phyloP scores from a whole-genome alignment of 2,329 filamentous ascomycete species.

The Colletotrichum paranaense region DNA sequence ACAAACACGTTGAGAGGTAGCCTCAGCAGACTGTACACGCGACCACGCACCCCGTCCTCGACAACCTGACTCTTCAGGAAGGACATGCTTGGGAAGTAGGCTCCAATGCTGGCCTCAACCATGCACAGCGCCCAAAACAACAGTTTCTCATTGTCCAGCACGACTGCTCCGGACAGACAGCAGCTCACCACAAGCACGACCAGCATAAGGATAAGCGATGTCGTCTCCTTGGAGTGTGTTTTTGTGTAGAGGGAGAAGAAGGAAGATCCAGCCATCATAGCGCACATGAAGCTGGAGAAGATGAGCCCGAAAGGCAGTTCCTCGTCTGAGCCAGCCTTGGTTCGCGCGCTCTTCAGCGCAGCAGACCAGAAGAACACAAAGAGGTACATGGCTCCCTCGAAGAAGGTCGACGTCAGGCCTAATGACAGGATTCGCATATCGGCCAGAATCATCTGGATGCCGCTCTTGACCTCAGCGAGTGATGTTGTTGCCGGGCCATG shows the following conservation, averaged over 20 bases:
- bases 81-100: constrained; percentile 68
- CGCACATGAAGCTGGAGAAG: constrained; percentile 67
- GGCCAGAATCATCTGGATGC: constrained; percentile 42
- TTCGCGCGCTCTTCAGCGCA: constrained; percentile 58
- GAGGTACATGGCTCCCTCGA: constrained; percentile 71
- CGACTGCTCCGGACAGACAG: constrained; percentile 53
- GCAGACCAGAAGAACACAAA: constrained; percentile 74
- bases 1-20: constrained; percentile 68
- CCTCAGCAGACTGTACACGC: constrained; percentile 67
- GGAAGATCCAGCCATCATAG: constrained; percentile 67
- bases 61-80: constrained; percentile 64
- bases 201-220: constrained; percentile 49
- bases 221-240: constrained; percentile 43
- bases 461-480: constrained; percentile 37
- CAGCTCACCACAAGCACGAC: constrained; percentile 46
- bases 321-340: constrained; percentile 41
- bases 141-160: constrained; percentile 53
- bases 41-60: constrained; percentile 64
- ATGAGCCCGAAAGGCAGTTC: constrained; percentile 59
- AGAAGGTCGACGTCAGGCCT: constrained; percentile 64
- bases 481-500: constrained; percentile 18
- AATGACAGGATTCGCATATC: constrained; percentile 63
- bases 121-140: constrained; percentile 68
- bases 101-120: constrained; percentile 67
- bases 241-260: constrained; percentile 51